phyloP scores from a whole-genome alignment of 169 alveolate species.

The Condylostoma magnum region DNA sequence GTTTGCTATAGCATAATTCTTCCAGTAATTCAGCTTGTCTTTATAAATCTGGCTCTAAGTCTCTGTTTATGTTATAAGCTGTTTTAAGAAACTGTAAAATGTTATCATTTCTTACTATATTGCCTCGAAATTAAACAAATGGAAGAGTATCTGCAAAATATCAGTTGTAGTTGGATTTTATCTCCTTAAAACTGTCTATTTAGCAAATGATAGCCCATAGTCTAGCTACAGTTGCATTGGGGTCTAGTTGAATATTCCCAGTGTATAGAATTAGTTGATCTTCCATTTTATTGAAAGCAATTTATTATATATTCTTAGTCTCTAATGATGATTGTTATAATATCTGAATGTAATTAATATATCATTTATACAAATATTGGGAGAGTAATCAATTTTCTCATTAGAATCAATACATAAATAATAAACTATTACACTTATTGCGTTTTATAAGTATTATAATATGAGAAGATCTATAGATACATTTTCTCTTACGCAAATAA shows the following conservation, averaged over 20 bases:
- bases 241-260: neutral
- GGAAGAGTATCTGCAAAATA: neutral
- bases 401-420: no score
- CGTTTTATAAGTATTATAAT: no score
- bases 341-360: no score
- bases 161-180: neutral
- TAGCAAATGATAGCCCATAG: neutral
- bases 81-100: neutral
- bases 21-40: neutral
- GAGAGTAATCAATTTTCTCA: no score
- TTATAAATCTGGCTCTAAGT: neutral
- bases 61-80: neutral
- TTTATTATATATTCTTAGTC: neutral
- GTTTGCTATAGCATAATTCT: neutral
- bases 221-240: neutral
- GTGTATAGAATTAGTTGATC: constrained; percentile 3
- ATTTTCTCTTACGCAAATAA: no score
- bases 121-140: neutral
- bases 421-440: no score
- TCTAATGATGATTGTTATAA: no score
- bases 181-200: neutral
- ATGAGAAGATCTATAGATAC: no score
- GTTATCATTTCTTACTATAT: neutral
- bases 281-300: neutral
- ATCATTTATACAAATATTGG: no score